These are phyloP conservation scores for Camelina laxa DNA, from an alignment of 345 rosid genomes.

Conservation along the genomic window DNA sequence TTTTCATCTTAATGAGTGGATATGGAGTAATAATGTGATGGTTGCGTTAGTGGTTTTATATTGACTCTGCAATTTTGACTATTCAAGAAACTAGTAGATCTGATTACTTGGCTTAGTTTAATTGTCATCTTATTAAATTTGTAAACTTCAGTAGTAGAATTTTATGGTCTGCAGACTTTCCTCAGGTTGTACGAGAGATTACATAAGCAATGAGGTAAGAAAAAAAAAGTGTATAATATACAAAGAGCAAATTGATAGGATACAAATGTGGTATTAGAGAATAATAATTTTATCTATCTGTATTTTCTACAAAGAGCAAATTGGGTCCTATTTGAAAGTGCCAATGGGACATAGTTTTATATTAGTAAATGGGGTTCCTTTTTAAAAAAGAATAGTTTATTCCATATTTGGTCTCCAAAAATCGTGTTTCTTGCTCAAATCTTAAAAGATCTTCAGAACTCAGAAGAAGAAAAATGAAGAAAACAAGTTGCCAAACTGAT, in stretches of 20 bases:
- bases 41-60: constrained; percentile 2
- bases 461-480: constrained; percentile 27
- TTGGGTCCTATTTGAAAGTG: constrained; percentile 21
- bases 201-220: constrained; percentile 37
- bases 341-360: constrained; percentile 21
- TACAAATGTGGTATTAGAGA: not conserved
- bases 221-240: not conserved
- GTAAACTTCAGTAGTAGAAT: constrained; percentile 10
- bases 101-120: constrained; percentile 1
- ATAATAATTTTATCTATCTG: not conserved
- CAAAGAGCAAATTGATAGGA: too few species aligned
- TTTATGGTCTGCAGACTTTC: constrained; percentile 32
- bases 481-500: constrained; percentile 43
- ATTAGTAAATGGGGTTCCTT: not conserved
- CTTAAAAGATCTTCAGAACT: constrained; percentile 32
- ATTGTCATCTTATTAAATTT: constrained; percentile 2
- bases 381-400: not conserved
- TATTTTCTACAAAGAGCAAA: constrained; percentile 10
- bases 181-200: constrained; percentile 35
- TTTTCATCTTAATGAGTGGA: not conserved
- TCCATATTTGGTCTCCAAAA: constrained; percentile 10
- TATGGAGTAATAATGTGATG: not conserved
- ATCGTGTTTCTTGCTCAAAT: constrained; percentile 37
- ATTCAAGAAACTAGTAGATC: not conserved
- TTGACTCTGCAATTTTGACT: constrained; percentile 14